Conservation (phyloP, 305 asterid genomes). For the Plantago coronopus region DNA sequence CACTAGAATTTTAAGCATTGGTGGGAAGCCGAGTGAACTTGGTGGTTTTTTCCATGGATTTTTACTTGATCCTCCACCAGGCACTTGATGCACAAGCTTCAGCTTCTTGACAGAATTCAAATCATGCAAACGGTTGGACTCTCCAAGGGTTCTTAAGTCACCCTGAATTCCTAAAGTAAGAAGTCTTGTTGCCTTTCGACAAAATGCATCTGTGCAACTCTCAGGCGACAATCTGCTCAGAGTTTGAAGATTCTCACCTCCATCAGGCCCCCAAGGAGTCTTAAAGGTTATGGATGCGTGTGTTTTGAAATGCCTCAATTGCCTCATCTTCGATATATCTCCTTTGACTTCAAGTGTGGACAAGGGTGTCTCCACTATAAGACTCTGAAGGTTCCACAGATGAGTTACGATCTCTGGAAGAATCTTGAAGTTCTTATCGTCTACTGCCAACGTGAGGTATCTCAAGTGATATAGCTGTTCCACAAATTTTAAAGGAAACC, state of each 20-base stretch:
- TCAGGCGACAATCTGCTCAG: neutral
- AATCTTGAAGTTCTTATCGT: neutral
- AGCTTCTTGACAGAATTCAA: too few relatives aligned
- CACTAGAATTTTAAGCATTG: too few relatives aligned
- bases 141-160: too few relatives aligned
- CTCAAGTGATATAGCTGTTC: neutral
- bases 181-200: neutral
- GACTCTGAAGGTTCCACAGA: neutral
- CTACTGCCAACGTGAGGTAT: neutral
- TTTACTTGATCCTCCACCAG: too few relatives aligned
- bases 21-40: too few relatives aligned
- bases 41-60: too few relatives aligned
- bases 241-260: neutral
- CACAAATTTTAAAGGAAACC: neutral
- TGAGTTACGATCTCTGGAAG: neutral
- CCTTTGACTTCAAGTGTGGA: neutral
- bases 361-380: neutral
- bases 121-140: too few relatives aligned
- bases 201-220: neutral
- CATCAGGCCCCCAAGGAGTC: neutral
- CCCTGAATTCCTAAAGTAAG: too few relatives aligned
- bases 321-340: neutral
- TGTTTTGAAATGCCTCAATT: neutral
- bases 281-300: neutral
- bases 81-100: too few relatives aligned